phyloP scores from a whole-genome alignment of 805 yeast genomes.

The Saccharomycopsis sp. region DNA sequence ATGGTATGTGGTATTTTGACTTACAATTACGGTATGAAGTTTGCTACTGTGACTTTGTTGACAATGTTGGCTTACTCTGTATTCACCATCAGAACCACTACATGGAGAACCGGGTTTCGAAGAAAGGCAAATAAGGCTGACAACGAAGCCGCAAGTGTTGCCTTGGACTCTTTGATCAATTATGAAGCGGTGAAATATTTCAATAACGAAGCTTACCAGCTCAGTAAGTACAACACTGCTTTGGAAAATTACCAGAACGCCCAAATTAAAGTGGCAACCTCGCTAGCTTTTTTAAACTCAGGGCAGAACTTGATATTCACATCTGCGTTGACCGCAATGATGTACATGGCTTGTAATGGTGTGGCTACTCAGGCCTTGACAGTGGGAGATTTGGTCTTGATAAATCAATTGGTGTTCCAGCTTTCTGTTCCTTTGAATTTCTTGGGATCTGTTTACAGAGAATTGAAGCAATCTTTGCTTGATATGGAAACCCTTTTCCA shows the following conservation, averaged over 20 bases:
- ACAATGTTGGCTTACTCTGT: constrained; percentile 86
- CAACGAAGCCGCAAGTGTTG: constrained; percentile 90
- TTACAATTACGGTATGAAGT: constrained; percentile 80
- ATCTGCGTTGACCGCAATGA: constrained; percentile 86
- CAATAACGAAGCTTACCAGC: constrained; percentile 79
- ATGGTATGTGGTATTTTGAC: constrained; percentile 91
- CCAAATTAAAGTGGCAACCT: constrained; percentile 74
- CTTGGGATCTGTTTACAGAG: constrained; percentile 91
- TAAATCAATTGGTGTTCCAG: constrained; percentile 94
- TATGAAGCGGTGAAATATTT: constrained; percentile 92
- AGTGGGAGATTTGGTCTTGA: constrained; percentile 91
- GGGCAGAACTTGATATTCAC: constrained; percentile 81
- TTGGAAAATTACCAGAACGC: constrained; percentile 59
- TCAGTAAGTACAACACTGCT: constrained; percentile 68
- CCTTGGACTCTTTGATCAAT: constrained; percentile 87
- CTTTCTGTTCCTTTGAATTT: constrained; percentile 90
- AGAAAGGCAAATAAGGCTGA: constrained; percentile 88
- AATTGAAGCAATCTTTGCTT: constrained; percentile 80
- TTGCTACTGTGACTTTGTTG: constrained; percentile 78
- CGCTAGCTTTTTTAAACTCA: constrained; percentile 66
- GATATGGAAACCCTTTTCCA: constrained; percentile 95
- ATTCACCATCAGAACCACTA: constrained; percentile 85
- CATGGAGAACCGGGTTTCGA: constrained; percentile 93
- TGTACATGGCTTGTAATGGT: constrained; percentile 96
- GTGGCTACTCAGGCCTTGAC: constrained; percentile 75